A percentile compares a stretch with the other conserved stretches of the same genome.
These are phyloP conservation scores for Chrysosphaeria jannelii DNA, from an alignment of 2,329 filamentous ascomycete genomes.

Conservation along the genomic window DNA sequence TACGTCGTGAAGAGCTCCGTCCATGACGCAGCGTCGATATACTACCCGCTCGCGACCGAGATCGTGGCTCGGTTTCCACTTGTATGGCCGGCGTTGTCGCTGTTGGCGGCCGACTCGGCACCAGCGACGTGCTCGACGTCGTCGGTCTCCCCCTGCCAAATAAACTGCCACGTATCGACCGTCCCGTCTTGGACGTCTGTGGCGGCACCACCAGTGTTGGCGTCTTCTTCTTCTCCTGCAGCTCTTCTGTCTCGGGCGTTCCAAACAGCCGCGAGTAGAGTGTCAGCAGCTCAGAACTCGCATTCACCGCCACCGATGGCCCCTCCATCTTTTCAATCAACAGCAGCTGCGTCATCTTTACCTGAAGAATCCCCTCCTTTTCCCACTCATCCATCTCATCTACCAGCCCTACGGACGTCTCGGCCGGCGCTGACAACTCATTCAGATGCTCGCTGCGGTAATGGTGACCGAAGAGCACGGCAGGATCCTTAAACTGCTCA, in stretches of 20 bases:
- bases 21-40: no score
- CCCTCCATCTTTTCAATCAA: conserved; percentile 63
- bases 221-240: no score
- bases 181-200: no score
- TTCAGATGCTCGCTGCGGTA: conserved; percentile 40
- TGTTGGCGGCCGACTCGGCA: conserved; percentile 6
- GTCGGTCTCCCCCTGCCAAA: conserved; percentile 25
- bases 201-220: no score
- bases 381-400: conserved; percentile 62
- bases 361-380: conserved; percentile 65
- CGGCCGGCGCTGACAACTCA: conserved; percentile 15
- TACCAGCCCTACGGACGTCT: conserved; percentile 20
- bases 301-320: conserved; percentile 60
- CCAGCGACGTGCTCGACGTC: conserved; percentile 8
- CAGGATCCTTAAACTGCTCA: conserved; percentile 53
- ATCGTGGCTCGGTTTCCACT: conserved; percentile 21
- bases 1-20: no score
- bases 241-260: conserved; percentile 16
- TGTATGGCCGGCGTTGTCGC: conserved; percentile 38
- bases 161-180: conserved; percentile 43
- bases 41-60: no score
- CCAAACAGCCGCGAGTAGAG: conserved; percentile 63
- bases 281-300: conserved; percentile 55
- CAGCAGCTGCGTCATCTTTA: conserved; percentile 81
- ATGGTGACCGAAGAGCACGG: conserved; percentile 35